Conservation (phyloP, 495 filamentous ascomycete genomes). For the Rhypophila decipiens region DNA sequence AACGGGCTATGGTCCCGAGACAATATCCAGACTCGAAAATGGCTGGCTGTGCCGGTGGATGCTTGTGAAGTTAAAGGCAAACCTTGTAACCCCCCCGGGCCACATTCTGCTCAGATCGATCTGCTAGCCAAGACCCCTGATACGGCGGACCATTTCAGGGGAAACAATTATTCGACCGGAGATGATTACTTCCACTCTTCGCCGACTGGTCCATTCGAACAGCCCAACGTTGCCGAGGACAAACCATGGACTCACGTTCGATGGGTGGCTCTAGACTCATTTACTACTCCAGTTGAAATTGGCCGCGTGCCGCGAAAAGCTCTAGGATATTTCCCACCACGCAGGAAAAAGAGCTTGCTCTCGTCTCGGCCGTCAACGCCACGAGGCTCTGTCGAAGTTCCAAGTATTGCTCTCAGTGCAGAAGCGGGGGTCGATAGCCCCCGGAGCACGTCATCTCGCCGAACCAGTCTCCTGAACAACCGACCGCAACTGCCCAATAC, state of each 20-base stretch:
- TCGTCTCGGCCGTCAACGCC: constrained; percentile 56
- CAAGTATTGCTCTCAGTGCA: constrained; percentile 30
- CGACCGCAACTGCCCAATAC: constrained; percentile 12
- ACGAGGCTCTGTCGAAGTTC: constrained; percentile 56
- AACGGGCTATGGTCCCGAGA: constrained; percentile 95
- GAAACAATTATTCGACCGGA: constrained; percentile 7
- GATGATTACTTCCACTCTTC: constrained; percentile 31
- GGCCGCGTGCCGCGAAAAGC: constrained; percentile 74
- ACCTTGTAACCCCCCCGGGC: constrained; percentile 39
- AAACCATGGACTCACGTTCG: constrained; percentile 76
- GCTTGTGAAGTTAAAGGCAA: constrained; percentile 80
- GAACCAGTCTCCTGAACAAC: constrained; percentile 28
- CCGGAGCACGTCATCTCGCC: constrained; percentile 32
- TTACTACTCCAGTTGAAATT: constrained; percentile 68
- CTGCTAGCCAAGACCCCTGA: constrained; percentile 41
- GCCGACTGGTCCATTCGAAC: constrained; percentile 22
- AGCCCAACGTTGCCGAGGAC: constrained; percentile 25
- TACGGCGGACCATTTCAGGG: constrained; percentile 18
- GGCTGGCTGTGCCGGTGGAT: constrained; percentile 80
- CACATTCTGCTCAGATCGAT: constrained; percentile 31
- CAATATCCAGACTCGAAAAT: constrained; percentile 74
- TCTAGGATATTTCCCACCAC: constrained; percentile 86
- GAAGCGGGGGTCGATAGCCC: constrained; percentile 29
- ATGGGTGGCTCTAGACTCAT: constrained; percentile 74
- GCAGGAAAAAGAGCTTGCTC: constrained; percentile 67